A percentile compares a stretch with the other conserved stretches of the same genome.
phyloP scores from a whole-genome alignment of 2,329 filamentous ascomycete genomes.

The Epichloe hybrida region DNA sequence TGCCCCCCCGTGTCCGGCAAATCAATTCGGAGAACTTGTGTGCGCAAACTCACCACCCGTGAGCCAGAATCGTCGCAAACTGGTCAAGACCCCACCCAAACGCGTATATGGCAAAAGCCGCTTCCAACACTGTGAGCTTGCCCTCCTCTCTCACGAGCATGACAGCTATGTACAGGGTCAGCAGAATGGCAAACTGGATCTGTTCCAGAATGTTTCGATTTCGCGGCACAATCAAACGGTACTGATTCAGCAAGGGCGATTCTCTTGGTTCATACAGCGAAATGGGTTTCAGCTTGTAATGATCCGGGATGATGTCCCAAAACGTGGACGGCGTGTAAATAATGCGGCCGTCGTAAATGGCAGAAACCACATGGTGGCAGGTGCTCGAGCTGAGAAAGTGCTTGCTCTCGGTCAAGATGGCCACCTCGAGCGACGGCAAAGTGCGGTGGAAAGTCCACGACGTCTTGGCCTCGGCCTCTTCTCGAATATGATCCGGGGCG shows the following conservation, averaged over 20 bases:
- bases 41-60: conserved; percentile 40
- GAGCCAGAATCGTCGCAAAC: conserved; percentile 62
- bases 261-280: conserved; percentile 66
- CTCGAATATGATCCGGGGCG: conserved; percentile 53
- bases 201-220: conserved; percentile 66
- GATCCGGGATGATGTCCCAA: conserved; percentile 72
- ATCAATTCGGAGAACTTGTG: no score
- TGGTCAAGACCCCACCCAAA: conserved; percentile 71
- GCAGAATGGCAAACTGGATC: conserved; percentile 56
- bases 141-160: conserved; percentile 56
- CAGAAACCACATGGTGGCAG: conserved; percentile 69
- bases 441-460: conserved; percentile 41
- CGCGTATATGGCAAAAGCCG: conserved; percentile 58
- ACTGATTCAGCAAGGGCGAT: conserved; percentile 69
- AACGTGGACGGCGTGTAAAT: conserved; percentile 73
- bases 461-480: conserved; percentile 37
- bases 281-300: conserved; percentile 74
- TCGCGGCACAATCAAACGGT: conserved; percentile 68
- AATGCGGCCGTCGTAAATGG: conserved; percentile 68
- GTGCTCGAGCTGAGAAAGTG: conserved; percentile 63
- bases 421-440: conserved; percentile 67
- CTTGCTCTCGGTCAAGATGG: conserved; percentile 72
- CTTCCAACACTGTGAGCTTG: conserved; percentile 43
- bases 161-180: conserved; percentile 55
- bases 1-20: background rate